Base-by-base conservation (phyloP, 2,329 filamentous ascomycete genomes). In the Colletotrichum truncatum region DNA sequence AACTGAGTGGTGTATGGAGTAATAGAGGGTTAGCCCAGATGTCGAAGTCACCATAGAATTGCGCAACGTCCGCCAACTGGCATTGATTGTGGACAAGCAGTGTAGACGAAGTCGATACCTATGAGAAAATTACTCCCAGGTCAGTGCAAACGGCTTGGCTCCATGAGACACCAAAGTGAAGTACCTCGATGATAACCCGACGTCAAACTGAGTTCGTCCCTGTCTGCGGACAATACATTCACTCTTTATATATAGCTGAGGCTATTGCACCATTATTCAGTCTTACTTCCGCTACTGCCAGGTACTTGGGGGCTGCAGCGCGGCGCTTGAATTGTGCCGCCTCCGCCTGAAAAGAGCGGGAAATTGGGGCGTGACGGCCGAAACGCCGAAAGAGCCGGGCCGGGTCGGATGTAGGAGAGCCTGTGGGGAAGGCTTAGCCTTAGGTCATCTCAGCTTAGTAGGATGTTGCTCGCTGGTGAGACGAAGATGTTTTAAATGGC, bases 1-100 rank as follows among this genome's bases (percentile, higher is more conserved):
- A 12, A 10, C 12, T 25, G 25, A 16, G 18, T 26, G 4, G 25
- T 6, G 3, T n/a, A 11, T 6, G 38, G 10, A 12, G 10, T 38
- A 18, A 30, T 5, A 10, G 8, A 11, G 4, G 32, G 34, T 18
- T 18, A 56, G 25, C 4, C 18, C 9, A 18, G 36, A 30, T 4
- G 28, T 8, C 49, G 48, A 46, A 36, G 61, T 49, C 34, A n/a
- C 46, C 43, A 49, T 61, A 62, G 28, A 48, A 57, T 62, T 64
- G 38, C 10, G 21, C 23, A 8, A 11, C 14, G 38, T 45, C 23
- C 46, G 16, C 12, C 12, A 16, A 28, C 51, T 38, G 25, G 39
- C 38, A 8, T 25, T 4, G 34, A 43, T 18, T 34, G 18, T 30
- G 5, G 23, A 16, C 32, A 38, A 9, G 8, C 6, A 18, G 38